Base-by-base conservation (phyloP, 192 early-diverging fungal species). In the Coemansia sp. region DNA sequence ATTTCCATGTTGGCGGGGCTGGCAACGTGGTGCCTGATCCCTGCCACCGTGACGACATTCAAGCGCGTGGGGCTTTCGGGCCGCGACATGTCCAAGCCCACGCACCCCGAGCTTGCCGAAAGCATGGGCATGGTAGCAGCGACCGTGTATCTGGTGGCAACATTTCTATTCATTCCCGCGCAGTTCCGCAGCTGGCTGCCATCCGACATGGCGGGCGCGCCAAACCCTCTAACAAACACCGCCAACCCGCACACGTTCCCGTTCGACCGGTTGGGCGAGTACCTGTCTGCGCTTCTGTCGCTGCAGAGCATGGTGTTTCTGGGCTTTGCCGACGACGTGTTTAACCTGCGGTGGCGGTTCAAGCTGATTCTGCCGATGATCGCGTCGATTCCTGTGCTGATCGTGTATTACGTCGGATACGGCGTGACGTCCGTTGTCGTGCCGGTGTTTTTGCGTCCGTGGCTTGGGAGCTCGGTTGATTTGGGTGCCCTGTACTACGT, bases 311-410 rank as follows among this genome's bases (percentile, higher is more conserved):
- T 99, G 97, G 88, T 95, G 12, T 90, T 99, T 40, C 81, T 99
- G 43, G 97, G 97, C 8, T 98, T 99, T 68, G 95, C 94, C 19
- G 97, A 99, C 73, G 97, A 99, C 67, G 91, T 99, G 12, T 84
- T 99, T 58, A 89, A 97, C 77, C 87, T 99, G 57, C 74, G 92
- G 23, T 98, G 97, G 97, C 70, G 95, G 40, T 91, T 93, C 73
- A 99, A 99, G 74, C 86, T 99, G 40, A 85, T 90, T 73, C 84
- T 99, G 54, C 95, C 97, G 9, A 85, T 91, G 0, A 85, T 98
- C 46, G 95, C 97, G 0, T 90, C 92, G 0, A 86, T 98, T 30
- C 97, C 97, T 11, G 71, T 98, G 19, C 81, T 99, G 46, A 91
- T 94, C 63, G 93, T 97, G 1, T 98, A 99, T 67, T 91, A 88